Evolutionary conservation across 441 rosid genomes (phyloP).

Genomic region (Theobroma grandiflorum): DNA sequence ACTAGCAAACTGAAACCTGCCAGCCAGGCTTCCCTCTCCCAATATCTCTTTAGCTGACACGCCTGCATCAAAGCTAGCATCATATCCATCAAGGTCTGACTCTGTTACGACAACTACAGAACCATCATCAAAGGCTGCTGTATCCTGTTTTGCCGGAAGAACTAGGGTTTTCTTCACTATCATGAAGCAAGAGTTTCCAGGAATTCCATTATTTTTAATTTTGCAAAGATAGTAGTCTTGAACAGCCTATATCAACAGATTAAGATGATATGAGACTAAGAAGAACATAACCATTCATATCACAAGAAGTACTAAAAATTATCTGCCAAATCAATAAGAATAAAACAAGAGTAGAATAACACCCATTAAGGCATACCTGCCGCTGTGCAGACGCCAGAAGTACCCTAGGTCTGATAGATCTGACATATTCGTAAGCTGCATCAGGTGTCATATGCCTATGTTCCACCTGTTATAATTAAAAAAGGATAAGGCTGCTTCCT

Average conservation of each 20-base stretch:
- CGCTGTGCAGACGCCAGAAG: conserved; percentile 51
- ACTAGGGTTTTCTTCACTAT: conserved; percentile 18
- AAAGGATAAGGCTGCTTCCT: neutral
- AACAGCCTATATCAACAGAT: conserved; percentile 47
- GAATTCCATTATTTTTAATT: conserved; percentile 34
- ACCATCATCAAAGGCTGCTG: conserved; percentile 33
- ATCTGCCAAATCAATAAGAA: neutral
- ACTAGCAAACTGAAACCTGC: conserved; percentile 46
- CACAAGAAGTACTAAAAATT: neutral
- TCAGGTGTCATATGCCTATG: conserved; percentile 53
- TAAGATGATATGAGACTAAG: neutral
- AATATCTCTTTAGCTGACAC: conserved; percentile 16
- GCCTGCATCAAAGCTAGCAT: conserved; percentile 24
- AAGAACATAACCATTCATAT: neutral
- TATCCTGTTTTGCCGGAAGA: conserved; percentile 17
- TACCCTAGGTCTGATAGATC: conserved; percentile 55
- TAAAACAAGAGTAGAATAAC: neutral
- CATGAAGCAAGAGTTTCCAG: conserved; percentile 13
- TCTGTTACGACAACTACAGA: conserved; percentile 43
- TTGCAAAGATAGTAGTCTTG: conserved; percentile 47
- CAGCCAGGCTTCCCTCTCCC: conserved; percentile 35
- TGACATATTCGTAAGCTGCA: conserved; percentile 49
- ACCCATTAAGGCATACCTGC: conserved; percentile 39
- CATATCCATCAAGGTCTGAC: conserved; percentile 49
- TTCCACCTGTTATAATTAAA: conserved; percentile 39